Percentiles rank a stretch among this genome's conserved stretches.
Conservation (phyloP, 2,329 filamentous ascomycete species). For the Colletotrichum sp. region DNA sequence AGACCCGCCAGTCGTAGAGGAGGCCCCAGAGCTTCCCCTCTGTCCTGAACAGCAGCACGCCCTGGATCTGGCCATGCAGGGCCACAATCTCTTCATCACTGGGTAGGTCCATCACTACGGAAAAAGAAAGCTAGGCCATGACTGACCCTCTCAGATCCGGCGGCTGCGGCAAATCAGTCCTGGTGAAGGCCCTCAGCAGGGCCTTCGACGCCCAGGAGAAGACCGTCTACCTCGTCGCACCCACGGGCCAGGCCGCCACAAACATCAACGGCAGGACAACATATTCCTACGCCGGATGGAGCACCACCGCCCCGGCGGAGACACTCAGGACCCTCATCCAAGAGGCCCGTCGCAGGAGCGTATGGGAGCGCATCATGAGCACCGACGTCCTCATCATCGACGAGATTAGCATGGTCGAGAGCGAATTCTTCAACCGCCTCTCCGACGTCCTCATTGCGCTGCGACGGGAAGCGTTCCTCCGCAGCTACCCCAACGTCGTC, state of each 20-base stretch:
- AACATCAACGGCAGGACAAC: neutral
- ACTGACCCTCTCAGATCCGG: neutral
- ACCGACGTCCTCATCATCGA: conserved; percentile 67
- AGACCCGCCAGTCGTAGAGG: neutral
- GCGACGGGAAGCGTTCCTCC: neutral
- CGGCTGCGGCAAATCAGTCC: neutral
- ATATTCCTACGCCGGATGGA: neutral
- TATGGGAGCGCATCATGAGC: conserved; percentile 38
- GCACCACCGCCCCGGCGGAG: neutral
- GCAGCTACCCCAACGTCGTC: neutral
- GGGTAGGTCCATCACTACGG: neutral
- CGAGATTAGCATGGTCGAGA: conserved; percentile 71
- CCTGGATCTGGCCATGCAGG: neutral
- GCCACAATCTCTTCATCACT: neutral
- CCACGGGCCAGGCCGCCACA: neutral
- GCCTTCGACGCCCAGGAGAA: neutral
- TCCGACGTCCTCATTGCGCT: conserved; percentile 50
- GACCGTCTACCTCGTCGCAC: neutral
- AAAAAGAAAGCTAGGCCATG: rapidly evolving
- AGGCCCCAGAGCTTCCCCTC: neutral
- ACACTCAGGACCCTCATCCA: neutral
- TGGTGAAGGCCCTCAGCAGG: neutral
- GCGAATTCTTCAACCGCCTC: conserved; percentile 64
- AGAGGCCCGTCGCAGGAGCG: conserved; percentile 25
- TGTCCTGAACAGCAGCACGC: neutral